These are phyloP conservation scores for Schoenoplectus tabernaemontani DNA, from an alignment of 202 grass and related monocot genomes.

Conservation along the genomic window DNA sequence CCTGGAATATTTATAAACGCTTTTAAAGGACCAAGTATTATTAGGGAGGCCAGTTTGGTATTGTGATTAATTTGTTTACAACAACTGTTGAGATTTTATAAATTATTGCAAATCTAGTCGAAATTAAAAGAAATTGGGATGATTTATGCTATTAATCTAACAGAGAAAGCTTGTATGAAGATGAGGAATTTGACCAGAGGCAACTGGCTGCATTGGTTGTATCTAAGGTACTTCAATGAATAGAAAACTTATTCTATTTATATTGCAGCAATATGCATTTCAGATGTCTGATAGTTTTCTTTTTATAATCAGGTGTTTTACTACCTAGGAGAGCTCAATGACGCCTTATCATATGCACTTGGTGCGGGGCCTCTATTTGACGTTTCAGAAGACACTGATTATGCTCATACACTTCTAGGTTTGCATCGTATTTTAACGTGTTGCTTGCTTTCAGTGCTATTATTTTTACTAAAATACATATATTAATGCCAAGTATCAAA, in stretches of 20 bases:
- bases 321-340: slow-evolving; percentile 89
- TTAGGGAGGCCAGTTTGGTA: background rate
- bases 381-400: slow-evolving; percentile 88
- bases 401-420: slow-evolving; percentile 91
- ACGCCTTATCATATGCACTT: slow-evolving; percentile 85
- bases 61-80: background rate
- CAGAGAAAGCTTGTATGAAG: slow-evolving; percentile 98
- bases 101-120: background rate
- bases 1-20: background rate
- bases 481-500: background rate
- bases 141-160: slow-evolving; percentile 1
- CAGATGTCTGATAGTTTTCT: background rate
- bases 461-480: too few relatives aligned
- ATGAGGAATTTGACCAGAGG: slow-evolving; percentile 93
- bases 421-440: background rate
- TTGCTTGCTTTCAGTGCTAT: too few relatives aligned
- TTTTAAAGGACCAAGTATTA: background rate
- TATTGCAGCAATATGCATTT: background rate
- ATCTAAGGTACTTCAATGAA: slow-evolving; percentile 61
- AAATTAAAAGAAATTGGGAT: background rate
- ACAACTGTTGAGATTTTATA: background rate
- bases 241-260: background rate
- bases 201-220: slow-evolving; percentile 91
- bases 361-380: slow-evolving; percentile 96
- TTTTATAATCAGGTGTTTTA: slow-evolving; percentile 68